These are phyloP conservation scores for Cercospora sp. DNA, from an alignment of 2,329 filamentous ascomycete species.

Conservation along the genomic window DNA sequence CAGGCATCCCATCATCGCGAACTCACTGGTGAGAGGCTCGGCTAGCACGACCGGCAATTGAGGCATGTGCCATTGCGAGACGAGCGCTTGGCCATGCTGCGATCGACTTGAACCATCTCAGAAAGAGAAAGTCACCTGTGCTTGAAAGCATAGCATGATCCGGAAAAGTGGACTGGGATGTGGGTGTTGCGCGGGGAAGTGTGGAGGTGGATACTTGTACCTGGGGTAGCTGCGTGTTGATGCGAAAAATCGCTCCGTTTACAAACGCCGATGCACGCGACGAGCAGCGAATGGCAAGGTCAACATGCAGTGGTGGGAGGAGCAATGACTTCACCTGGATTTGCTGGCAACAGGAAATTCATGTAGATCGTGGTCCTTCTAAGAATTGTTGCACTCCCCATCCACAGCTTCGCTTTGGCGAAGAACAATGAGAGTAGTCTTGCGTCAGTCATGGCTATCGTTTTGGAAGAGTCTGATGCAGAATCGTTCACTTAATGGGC, in stretches of 20 bases:
- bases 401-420: background rate
- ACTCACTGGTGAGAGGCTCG: background rate
- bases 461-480: background rate
- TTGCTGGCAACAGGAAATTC: background rate
- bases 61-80: background rate
- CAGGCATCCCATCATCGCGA: background rate
- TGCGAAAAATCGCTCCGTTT: background rate
- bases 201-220: background rate
- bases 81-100: background rate
- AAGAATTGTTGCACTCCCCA: background rate
- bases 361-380: background rate
- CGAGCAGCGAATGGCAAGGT: background rate
- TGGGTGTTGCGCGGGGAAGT: background rate
- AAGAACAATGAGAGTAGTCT: background rate
- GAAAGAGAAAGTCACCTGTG: background rate
- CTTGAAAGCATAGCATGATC: background rate
- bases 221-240: background rate
- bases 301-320: background rate
- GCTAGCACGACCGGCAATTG: background rate
- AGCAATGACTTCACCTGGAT: background rate
- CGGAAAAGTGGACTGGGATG: background rate
- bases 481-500: background rate
- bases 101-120: background rate
- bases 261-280: background rate
- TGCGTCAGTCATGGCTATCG: background rate